Base-by-base conservation (phyloP, 2,329 filamentous ascomycete genomes). In the Cytospora piceicola region DNA sequence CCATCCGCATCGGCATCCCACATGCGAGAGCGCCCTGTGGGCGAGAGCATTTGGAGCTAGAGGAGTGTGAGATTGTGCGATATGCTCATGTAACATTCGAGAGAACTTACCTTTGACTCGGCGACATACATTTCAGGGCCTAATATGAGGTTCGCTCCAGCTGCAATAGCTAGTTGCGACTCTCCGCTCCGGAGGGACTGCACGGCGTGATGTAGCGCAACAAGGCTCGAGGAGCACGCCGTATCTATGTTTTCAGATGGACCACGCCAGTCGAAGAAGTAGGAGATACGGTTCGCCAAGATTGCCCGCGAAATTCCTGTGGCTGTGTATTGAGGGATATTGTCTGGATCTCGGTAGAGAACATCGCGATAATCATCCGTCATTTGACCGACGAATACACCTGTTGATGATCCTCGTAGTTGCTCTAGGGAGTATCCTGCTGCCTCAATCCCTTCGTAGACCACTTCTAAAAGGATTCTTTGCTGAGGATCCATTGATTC, bases 1-100 rank as follows among this genome's bases (percentile, higher is more conserved):
- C 84, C 84, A 64, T 83, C 76, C 0, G 80, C 84, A 7, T 72
- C 71, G 0, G 72, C 70, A 67, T 85, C 82, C 72, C 80, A 84
- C 69, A 77, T 77, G n/a, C 75, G 74, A 36, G 74, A 79, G 52
- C 72, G 73, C 0, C 77, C 76, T 1, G 75, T 70, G 2, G 76
- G 75, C 22, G 76, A 78, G 1, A 80, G 69, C 72, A 79, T 79
- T 36, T 75, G n/a, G n/a, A n/a, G n/a, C n/a, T n/a, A n/a, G n/a
- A n/a, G n/a, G n/a, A n/a, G n/a, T n/a, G n/a, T n/a, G n/a, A n/a
- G n/a, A n/a, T n/a, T n/a, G n/a, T n/a, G n/a, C n/a, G n/a, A n/a
- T n/a, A n/a, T n/a, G n/a, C n/a, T n/a, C n/a, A n/a, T n/a, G n/a
- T n/a, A n/a, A n/a, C n/a, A n/a, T n/a, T n/a, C n/a, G n/a, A n/a